A percentile compares a stretch with the other conserved stretches of the same genome.
These are phyloP conservation scores for Irpex rosettiformis DNA, from an alignment of 1,284 basidiomycete genomes.

Conservation along the genomic window DNA sequence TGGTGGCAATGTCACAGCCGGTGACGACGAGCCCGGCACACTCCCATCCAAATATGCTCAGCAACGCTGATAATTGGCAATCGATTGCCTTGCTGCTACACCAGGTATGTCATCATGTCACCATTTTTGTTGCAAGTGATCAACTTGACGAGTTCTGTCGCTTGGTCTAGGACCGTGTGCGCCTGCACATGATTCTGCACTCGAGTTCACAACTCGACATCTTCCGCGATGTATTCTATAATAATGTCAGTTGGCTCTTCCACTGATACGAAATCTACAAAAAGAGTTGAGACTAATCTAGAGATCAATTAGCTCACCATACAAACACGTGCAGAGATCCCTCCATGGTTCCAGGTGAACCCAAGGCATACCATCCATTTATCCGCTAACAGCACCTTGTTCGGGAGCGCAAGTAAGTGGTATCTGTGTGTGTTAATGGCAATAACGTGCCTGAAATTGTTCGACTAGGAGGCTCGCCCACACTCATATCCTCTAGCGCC, in stretches of 20 bases:
- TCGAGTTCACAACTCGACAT: slow-evolving; percentile 39
- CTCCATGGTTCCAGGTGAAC: slow-evolving; percentile 37
- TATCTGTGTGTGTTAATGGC: neutral
- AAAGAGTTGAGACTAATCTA: slow-evolving; percentile 10
- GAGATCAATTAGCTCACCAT: slow-evolving; percentile 22
- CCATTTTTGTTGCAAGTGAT: neutral
- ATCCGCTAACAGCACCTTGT: slow-evolving; percentile 23
- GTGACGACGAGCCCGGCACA: slow-evolving; percentile 13
- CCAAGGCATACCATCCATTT: slow-evolving; percentile 31
- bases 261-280: neutral
- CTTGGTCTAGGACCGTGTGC: slow-evolving; percentile 44
- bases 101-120: slow-evolving; percentile 6
- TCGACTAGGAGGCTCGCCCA: neutral
- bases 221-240: slow-evolving; percentile 48
- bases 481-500: neutral
- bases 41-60: slow-evolving; percentile 1
- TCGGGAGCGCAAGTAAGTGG: slow-evolving; percentile 7
- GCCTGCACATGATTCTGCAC: slow-evolving; percentile 56
- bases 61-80: slow-evolving; percentile 3
- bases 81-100: slow-evolving; percentile 2
- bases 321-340: slow-evolving; percentile 27
- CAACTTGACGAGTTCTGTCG: neutral
- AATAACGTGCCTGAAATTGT: neutral
- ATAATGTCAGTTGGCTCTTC: slow-evolving; percentile 41
- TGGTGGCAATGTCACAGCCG: slow-evolving; percentile 11